Base-by-base conservation (phyloP, 106 monocot species). In the Acanthochlamys bracteata region DNA sequence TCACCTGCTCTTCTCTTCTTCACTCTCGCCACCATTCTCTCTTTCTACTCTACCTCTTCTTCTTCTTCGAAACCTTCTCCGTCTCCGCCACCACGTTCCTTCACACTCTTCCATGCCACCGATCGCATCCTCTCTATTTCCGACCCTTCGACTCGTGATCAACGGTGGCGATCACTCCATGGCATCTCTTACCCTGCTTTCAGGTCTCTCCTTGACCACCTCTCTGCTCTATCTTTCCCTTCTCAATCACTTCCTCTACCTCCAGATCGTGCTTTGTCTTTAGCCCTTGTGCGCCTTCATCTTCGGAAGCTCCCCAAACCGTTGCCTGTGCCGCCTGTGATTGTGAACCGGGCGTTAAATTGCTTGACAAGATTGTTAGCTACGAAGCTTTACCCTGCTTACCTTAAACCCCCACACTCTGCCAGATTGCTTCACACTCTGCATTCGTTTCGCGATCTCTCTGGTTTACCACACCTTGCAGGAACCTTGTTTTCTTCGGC, bases 11-110 rank as follows among this genome's bases (percentile, higher is more conserved):
- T 58, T 24, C 57, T 58, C 57, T 58, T 58, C 57, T 58, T 58
- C 57, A 24, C 57, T 14, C 57, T 58, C 57, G 57, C 57, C 21
- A 24, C 57, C 57, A 24, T 58, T 24, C 57, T 58, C 57, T 58
- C 57, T 20, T 55, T 10, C n/a, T n/a, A n/a, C n/a, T n/a, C n/a
- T n/a, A n/a, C n/a, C n/a, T n/a, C n/a, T n/a, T n/a, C n/a, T n/a
- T n/a, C n/a, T n/a, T n/a, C n/a, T n/a, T n/a, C n/a, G n/a, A n/a
- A n/a, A n/a, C n/a, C n/a, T n/a, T n/a, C n/a, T 7, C 4, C 57
- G 25, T 25, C 57, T 7, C 57, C 20, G 10, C 57, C 14, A 20
- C 57, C 21, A 22, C 21, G 10, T 58, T 24, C 57, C 21, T 21
- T 24, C 57, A 24, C 57, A 20, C 24, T 25, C 57, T 54, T 58